Percentiles rank a stretch among this genome's conserved stretches.
Conservation (phyloP, 345 rosid species). For the Sisymbrium irio region DNA sequence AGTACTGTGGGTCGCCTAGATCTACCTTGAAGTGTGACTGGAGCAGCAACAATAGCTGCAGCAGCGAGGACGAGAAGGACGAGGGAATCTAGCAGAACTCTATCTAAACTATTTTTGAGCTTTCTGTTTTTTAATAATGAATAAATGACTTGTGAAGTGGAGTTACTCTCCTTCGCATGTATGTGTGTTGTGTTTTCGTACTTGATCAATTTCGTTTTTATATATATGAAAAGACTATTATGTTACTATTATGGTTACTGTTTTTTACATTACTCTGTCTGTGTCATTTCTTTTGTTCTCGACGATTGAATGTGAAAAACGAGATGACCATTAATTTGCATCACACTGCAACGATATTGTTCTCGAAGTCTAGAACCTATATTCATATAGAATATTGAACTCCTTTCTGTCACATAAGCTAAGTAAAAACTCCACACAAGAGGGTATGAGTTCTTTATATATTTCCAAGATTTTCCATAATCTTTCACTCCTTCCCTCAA, state of each 20-base stretch:
- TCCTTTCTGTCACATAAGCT: no score
- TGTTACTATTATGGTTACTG: not conserved
- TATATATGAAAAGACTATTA: not conserved
- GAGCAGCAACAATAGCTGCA: slow-evolving; percentile 36
- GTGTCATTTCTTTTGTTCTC: no score
- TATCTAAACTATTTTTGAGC: slow-evolving; percentile 10
- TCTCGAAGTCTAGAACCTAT: no score
- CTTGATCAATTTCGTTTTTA: slow-evolving; percentile 2
- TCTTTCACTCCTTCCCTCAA: no score
- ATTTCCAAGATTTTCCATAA: no score
- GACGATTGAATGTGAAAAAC: no score
- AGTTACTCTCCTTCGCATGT: slow-evolving; percentile 20
- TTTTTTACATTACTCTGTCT: not conserved
- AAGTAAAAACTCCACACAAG: no score
- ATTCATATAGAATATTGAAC: no score
- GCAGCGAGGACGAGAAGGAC: slow-evolving; percentile 42
- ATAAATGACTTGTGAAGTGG: slow-evolving; percentile 22
- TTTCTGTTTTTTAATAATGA: slow-evolving; percentile 1
- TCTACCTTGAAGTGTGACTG: slow-evolving; percentile 39
- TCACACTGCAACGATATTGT: no score
- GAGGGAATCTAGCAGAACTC: slow-evolving; percentile 37
- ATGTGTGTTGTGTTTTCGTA: slow-evolving; percentile 3
- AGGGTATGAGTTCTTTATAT: no score
- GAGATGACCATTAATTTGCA: no score
- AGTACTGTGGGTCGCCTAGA: slow-evolving; percentile 35